These are phyloP conservation scores for Chlorella sorokiniana DNA, from an alignment of 139 green algal genomes.

Conservation along the genomic window DNA sequence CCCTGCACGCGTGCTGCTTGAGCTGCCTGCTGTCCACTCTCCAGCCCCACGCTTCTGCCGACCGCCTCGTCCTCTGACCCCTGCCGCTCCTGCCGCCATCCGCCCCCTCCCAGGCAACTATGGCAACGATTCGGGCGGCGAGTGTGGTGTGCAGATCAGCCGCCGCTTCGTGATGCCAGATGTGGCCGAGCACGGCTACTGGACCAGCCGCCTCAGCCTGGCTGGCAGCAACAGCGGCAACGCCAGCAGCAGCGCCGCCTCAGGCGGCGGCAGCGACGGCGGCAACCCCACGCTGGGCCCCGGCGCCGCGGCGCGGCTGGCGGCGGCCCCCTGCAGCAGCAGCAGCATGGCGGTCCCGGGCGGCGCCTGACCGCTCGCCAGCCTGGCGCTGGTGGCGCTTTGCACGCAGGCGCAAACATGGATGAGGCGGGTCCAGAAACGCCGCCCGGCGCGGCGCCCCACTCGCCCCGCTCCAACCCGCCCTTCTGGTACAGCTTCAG, in stretches of 20 bases:
- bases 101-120: neutral
- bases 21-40: too few relatives aligned
- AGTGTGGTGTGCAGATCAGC: slow-evolving; percentile 66
- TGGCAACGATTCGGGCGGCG: slow-evolving; percentile 66
- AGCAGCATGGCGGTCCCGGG: neutral
- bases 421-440: too few relatives aligned
- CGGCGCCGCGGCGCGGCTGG: neutral
- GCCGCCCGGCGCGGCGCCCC: neutral
- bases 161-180: slow-evolving; percentile 68
- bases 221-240: neutral
- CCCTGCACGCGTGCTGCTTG: too few relatives aligned
- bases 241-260: neutral
- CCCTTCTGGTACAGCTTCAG: slow-evolving; percentile 87
- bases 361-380: too few relatives aligned
- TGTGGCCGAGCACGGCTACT: neutral
- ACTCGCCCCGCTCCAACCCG: slow-evolving; percentile 28
- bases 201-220: neutral
- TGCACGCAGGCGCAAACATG: too few relatives aligned
- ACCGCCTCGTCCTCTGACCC: neutral
- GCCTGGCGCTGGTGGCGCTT: too few relatives aligned
- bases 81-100: neutral
- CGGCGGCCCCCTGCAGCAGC: neutral
- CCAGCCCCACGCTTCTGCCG: neutral
- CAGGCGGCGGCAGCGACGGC: neutral
- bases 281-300: slow-evolving; percentile 31